A percentile compares a stretch with the other conserved stretches of the same genome.
Conservation (phyloP, 208 protist genomes). For the Leishmania gerbilli region DNA sequence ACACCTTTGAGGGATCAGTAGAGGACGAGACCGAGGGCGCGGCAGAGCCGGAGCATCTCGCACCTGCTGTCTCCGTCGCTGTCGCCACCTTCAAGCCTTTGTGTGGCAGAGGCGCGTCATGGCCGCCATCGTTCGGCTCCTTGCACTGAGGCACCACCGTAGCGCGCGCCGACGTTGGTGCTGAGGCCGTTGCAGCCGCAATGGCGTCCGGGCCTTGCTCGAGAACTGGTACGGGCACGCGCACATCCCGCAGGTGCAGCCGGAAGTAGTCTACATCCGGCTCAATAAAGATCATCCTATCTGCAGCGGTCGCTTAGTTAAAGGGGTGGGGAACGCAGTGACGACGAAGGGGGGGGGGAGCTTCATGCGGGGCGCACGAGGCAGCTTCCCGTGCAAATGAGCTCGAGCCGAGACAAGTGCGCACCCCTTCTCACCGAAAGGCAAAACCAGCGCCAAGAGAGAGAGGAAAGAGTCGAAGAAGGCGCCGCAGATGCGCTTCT, state of each 20-base stretch:
- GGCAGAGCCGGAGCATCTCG: neutral
- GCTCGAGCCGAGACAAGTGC: neutral
- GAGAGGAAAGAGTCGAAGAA: neutral
- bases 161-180: neutral
- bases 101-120: neutral
- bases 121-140: neutral
- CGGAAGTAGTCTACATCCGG: conserved; percentile 73
- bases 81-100: neutral
- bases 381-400: neutral
- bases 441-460: too few relatives aligned
- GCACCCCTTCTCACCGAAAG: too few relatives aligned
- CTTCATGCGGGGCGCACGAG: neutral
- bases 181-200: neutral
- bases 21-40: neutral
- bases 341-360: too few relatives aligned
- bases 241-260: conserved; percentile 47
- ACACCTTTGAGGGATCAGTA: neutral
- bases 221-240: conserved; percentile 42
- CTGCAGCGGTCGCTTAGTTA: neutral
- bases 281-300: conserved; percentile 62
- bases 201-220: conserved; percentile 13
- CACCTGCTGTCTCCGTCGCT: neutral
- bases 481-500: neutral
- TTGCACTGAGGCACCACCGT: neutral
- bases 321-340: too few relatives aligned